Evolutionary conservation across 2,329 filamentous ascomycete species (phyloP).

Genomic region (Nothomitra cinnamomea): DNA sequence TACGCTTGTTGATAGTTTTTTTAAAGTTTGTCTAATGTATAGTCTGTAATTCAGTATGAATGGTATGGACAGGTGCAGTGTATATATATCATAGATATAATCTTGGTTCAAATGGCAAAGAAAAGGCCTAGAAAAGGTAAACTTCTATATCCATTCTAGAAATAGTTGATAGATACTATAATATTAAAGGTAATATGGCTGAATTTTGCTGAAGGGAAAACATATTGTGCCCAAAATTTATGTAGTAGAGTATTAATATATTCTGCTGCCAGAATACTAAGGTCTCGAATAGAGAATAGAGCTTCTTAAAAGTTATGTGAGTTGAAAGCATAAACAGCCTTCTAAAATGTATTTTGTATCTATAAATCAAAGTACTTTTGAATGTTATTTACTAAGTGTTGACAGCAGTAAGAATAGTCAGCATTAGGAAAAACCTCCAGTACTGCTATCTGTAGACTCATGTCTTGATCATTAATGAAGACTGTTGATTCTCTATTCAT

Average conservation of each 20-base stretch:
- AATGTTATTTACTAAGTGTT: too few species aligned
- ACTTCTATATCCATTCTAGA: neutral
- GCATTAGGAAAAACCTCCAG: too few species aligned
- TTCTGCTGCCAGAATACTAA: neutral
- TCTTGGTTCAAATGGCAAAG: neutral
- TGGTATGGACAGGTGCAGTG: neutral
- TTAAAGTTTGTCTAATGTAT: neutral
- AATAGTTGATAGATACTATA: neutral
- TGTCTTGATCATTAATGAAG: constrained; percentile 1
- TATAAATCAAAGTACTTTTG: neutral
- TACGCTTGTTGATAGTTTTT: neutral
- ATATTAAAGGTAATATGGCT: neutral
- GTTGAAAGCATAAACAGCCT: neutral
- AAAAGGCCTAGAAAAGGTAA: neutral
- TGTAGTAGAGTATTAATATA: neutral
- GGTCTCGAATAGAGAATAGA: neutral
- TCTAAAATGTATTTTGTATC: neutral
- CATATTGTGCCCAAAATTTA: neutral
- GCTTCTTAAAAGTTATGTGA: neutral
- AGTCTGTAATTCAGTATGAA: neutral
- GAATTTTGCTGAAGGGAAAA: neutral
- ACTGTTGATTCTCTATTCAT: neutral
- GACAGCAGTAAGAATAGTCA: too few species aligned
- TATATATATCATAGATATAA: neutral
- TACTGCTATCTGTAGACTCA: too few species aligned